A percentile compares a stretch with the other conserved stretches of the same genome.
Evolutionary conservation across 352 stramenopile genomes (phyloP).

Genomic region (Phytophthora litchii): DNA sequence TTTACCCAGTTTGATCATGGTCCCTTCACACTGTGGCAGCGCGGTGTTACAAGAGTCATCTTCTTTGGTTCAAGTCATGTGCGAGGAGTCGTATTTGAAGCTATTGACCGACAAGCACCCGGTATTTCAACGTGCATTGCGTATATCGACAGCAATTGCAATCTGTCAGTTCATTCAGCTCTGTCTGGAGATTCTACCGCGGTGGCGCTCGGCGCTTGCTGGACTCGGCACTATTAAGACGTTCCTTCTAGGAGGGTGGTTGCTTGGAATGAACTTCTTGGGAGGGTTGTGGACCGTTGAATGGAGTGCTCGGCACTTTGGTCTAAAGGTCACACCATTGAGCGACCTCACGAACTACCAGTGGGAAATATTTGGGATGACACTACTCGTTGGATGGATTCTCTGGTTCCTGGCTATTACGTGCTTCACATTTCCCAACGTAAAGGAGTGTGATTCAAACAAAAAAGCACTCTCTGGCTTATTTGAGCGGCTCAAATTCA

Average conservation of each 20-base stretch:
- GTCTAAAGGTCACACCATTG: slow-evolving; percentile 69
- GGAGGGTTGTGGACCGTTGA: slow-evolving; percentile 75
- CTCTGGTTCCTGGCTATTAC: slow-evolving; percentile 82
- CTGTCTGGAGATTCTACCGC: slow-evolving; percentile 81
- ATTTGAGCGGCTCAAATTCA: slow-evolving; percentile 85
- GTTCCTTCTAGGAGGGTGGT: slow-evolving; percentile 61
- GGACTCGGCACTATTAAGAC: slow-evolving; percentile 56
- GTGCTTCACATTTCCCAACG: slow-evolving; percentile 61
- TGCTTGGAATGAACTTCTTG: slow-evolving; percentile 67
- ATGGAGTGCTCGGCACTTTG: slow-evolving; percentile 78
- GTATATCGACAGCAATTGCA: slow-evolving; percentile 78
- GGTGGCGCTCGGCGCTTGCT: slow-evolving; percentile 66
- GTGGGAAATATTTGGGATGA: slow-evolving; percentile 86
- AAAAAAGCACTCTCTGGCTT: slow-evolving; percentile 69
- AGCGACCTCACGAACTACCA: slow-evolving; percentile 67
- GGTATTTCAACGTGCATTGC: slow-evolving; percentile 83
- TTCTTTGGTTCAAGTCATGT: slow-evolving; percentile 60
- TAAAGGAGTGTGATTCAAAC: slow-evolving; percentile 60
- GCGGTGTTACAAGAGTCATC: slow-evolving; percentile 32
- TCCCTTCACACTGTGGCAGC: slow-evolving; percentile 61
- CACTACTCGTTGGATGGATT: slow-evolving; percentile 80
- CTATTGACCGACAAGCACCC: slow-evolving; percentile 83
- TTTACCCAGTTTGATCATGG: slow-evolving; percentile 75
- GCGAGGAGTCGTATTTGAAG: slow-evolving; percentile 85
- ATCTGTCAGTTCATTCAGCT: slow-evolving; percentile 89